These are phyloP conservation scores for Afroboletus lepidellus DNA, from an alignment of 1,284 basidiomycete species.

Conservation along the genomic window DNA sequence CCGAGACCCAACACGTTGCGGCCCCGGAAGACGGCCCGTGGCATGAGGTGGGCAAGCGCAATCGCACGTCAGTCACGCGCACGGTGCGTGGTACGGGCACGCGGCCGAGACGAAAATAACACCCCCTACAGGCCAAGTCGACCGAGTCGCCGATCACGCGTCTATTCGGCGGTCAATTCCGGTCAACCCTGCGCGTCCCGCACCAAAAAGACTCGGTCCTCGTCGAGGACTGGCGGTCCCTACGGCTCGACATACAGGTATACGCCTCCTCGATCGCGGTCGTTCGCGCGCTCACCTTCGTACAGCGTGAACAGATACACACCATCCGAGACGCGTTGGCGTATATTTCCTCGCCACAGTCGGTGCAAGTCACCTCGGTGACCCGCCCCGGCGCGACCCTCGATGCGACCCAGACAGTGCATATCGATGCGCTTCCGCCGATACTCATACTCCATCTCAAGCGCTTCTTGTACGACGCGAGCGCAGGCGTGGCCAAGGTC, in stretches of 20 bases:
- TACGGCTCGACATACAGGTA: constrained; percentile 89
- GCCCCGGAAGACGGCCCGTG: constrained; percentile 62
- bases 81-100: constrained; percentile 50
- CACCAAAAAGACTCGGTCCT: constrained; percentile 86
- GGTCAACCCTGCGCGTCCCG: constrained; percentile 82
- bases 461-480: constrained; percentile 86
- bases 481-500: constrained; percentile 80
- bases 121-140: constrained; percentile 59
- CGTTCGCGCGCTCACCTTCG: background rate
- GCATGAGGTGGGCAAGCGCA: constrained; percentile 93
- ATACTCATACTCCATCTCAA: constrained; percentile 92
- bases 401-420: constrained; percentile 86
- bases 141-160: constrained; percentile 86
- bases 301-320: constrained; percentile 70
- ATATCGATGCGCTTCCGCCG: constrained; percentile 83
- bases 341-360: constrained; percentile 79
- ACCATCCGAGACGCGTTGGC: constrained; percentile 84
- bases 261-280: constrained; percentile 5
- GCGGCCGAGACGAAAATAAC: constrained; percentile 3
- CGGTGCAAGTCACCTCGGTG: constrained; percentile 67
- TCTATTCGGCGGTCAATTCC: constrained; percentile 92
- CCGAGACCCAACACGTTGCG: constrained; percentile 12
- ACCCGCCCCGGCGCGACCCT: constrained; percentile 59
- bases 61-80: constrained; percentile 80
- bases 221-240: constrained; percentile 89